Conservation (phyloP, 75 land plant species). For the Gnetum montanum region DNA sequence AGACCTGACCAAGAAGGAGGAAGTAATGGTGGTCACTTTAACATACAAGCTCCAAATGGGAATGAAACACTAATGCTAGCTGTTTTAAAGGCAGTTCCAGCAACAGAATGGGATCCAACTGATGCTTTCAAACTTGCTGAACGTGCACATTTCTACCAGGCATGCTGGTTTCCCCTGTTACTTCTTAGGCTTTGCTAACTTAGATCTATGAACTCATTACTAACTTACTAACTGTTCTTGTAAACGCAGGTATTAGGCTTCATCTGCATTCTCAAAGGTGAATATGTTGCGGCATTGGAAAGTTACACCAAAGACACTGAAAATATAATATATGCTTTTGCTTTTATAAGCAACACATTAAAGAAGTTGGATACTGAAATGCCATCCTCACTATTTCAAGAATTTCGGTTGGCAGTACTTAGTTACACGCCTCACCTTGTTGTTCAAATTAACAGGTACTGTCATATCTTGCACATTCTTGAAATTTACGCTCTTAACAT, state of each 20-base stretch:
- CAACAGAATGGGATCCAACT: slow-evolving; percentile 58
- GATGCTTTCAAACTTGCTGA: slow-evolving; percentile 55
- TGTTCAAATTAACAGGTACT: slow-evolving; percentile 70
- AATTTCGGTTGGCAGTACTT: slow-evolving; percentile 59
- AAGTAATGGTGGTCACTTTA: too few species aligned
- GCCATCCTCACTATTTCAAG: slow-evolving; percentile 17
- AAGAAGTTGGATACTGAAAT: slow-evolving; percentile 14
- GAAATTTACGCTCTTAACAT: too few species aligned
- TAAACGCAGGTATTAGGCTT: slow-evolving; percentile 82
- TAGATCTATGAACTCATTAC: too few species aligned
- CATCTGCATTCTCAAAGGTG: slow-evolving; percentile 46
- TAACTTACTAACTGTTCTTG: too few species aligned
- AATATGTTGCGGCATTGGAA: slow-evolving; percentile 70
- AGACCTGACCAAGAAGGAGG: too few species aligned
- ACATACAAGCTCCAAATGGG: slow-evolving; percentile 6
- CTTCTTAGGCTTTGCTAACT: too few species aligned
- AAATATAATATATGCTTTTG: slow-evolving; percentile 72
- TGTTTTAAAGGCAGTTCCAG: slow-evolving; percentile 60
- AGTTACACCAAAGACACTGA: slow-evolving; percentile 71
- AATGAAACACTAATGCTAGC: slow-evolving; percentile 70
- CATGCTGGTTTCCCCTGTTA: too few species aligned
- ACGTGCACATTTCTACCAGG: slow-evolving; percentile 72
- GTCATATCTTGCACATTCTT: not conserved
- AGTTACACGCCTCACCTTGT: slow-evolving; percentile 64
- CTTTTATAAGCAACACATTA: slow-evolving; percentile 57